Conservation (phyloP, 2,329 filamentous ascomycete species). For the Coleophoma cylindrospora region DNA sequence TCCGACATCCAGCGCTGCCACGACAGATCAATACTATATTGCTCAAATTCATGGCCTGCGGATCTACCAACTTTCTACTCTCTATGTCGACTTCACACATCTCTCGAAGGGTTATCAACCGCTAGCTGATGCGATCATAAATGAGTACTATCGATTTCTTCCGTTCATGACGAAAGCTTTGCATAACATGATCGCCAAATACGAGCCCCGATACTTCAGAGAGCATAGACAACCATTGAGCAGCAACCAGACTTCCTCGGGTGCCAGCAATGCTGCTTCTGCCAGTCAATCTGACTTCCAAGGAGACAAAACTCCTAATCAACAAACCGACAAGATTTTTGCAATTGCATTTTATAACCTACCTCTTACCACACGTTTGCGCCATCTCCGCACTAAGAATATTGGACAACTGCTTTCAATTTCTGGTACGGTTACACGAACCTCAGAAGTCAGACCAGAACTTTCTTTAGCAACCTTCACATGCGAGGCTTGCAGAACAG, state of each 20-base stretch:
- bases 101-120: conserved; percentile 69
- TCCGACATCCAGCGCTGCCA: conserved; percentile 64
- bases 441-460: conserved; percentile 93
- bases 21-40: conserved; percentile 79
- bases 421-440: conserved; percentile 93
- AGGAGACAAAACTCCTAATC: conserved; percentile 74
- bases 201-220: conserved; percentile 90
- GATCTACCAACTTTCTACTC: conserved; percentile 70
- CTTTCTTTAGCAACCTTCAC: conserved; percentile 87
- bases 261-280: conserved; percentile 55
- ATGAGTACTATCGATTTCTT: conserved; percentile 90
- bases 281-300: conserved; percentile 57
- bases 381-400: conserved; percentile 69
- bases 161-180: conserved; percentile 86
- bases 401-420: conserved; percentile 93
- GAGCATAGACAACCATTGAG: conserved; percentile 84
- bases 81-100: conserved; percentile 86
- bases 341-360: conserved; percentile 71
- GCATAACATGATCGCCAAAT: conserved; percentile 89
- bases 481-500: conserved; percentile 80
- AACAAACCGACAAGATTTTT: conserved; percentile 96
- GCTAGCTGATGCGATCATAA: conserved; percentile 83
- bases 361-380: conserved; percentile 36
- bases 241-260: conserved; percentile 66
- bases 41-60: conserved; percentile 77